Base-by-base conservation (phyloP, 1,139 yeast species). In the Wickerhamomyces sp. region DNA sequence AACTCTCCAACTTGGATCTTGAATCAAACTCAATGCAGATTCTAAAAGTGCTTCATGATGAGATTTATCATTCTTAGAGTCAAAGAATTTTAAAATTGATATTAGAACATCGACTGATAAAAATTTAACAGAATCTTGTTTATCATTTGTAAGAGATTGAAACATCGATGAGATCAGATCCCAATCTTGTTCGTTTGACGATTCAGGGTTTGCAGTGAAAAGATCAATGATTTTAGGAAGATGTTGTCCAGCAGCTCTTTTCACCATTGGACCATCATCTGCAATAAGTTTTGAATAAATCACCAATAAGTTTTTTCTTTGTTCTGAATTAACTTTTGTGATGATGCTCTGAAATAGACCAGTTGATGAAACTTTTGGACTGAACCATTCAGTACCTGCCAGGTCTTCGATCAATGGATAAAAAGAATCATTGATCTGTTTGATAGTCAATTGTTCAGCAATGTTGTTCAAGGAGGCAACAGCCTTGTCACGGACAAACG, bases 261-360 rank as follows among this genome's bases (percentile, higher is more conserved):
- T 78, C 24, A 91, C 98, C 96, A 93, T 89, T 40, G 99, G 99
- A 17, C 95, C 87, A 43, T 93, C 98, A 60, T 93, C 98, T 44
- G 75, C 74, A 33, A 86, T 75, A 47, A 91, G 68, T 48, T 79
- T 82, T 43, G 77, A 68, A 58, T 82, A 89, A 37, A 81, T 60
- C 30, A 72, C 69, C 44, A 88, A 69, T 42, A 91, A 68, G 33
- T 78, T 80, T 35, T 70, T 69, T 58, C 91, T 68, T 33, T 57
- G 41, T 10, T 65, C 60, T 18, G 64, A 66, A 26, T 75, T 68
- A 13, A 85, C 83, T 45, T 80, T 73, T 25, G 71, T 64, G 35
- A 89, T 70, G 26, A 84, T 82, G 27, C 82, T 67, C 50, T 83
- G 78, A 62, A 80, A 89, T 48, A 93, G 70, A 2, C 96, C 97